phyloP scores from a whole-genome alignment of 441 rosid species.

The Populus tomentosa region DNA sequence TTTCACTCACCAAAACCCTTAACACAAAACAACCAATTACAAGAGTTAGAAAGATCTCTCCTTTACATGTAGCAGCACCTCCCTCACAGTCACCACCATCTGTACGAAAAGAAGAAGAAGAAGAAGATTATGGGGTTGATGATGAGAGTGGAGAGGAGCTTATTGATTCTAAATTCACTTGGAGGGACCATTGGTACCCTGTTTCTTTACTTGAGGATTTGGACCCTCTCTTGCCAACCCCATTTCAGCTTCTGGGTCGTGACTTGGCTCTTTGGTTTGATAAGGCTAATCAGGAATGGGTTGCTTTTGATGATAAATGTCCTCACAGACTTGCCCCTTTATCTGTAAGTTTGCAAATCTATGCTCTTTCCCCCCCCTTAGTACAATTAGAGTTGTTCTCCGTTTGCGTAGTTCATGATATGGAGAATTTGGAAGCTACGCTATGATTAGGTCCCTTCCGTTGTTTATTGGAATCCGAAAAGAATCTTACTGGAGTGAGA shows the following conservation, averaged over 20 bases:
- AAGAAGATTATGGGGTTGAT: constrained; percentile 9
- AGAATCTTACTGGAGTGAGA: neutral
- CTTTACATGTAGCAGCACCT: constrained; percentile 53
- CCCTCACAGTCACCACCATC: constrained; percentile 24
- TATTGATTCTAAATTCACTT: constrained; percentile 51
- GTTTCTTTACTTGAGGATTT: constrained; percentile 81
- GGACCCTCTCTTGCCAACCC: constrained; percentile 63
- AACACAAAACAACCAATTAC: neutral
- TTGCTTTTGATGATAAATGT: constrained; percentile 81
- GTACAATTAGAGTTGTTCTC: constrained; percentile 3
- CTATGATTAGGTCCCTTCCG: neutral
- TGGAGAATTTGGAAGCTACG: neutral
- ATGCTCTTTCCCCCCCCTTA: neutral
- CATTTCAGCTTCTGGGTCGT: constrained; percentile 81
- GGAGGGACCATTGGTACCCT: constrained; percentile 95
- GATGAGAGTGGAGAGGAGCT: constrained; percentile 39
- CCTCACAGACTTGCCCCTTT: constrained; percentile 90
- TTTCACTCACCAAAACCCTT: constrained; percentile 9
- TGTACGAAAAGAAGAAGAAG: constrained; percentile 32
- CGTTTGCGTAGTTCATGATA: neutral
- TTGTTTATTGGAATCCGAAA: neutral
- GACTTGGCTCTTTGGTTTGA: constrained; percentile 88
- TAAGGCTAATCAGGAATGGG: constrained; percentile 50
- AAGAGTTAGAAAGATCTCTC: constrained; percentile 20
- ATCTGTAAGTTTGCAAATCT: constrained; percentile 47